Percentiles rank a stretch among this genome's conserved stretches.
These are phyloP conservation scores for Colletotrichum coccodes DNA, from an alignment of 2,329 filamentous ascomycete genomes.

Conservation along the genomic window DNA sequence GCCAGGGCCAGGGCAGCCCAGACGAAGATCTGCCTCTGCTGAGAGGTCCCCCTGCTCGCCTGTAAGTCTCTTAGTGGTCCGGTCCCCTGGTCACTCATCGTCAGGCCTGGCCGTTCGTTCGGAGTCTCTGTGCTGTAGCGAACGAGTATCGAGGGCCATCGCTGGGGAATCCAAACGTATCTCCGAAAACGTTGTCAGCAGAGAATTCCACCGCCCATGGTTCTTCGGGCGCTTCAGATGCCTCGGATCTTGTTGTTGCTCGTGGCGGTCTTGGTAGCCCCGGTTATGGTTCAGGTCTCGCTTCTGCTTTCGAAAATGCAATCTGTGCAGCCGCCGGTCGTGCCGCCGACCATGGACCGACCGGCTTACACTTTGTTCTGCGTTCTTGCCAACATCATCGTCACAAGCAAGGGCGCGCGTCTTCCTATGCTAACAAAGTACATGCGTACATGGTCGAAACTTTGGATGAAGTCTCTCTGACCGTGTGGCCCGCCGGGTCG, in stretches of 20 bases:
- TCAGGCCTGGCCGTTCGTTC: not conserved
- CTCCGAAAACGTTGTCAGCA: not conserved
- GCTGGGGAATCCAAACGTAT: not conserved
- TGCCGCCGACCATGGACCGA: slow-evolving; percentile 9
- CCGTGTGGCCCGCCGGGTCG: slow-evolving; percentile 31
- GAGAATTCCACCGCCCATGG: not conserved
- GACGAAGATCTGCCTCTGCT: slow-evolving; percentile 56
- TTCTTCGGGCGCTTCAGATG: not conserved
- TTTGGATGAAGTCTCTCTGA: slow-evolving; percentile 26
- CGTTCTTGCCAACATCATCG: slow-evolving; percentile 25
- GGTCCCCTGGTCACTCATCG: not conserved
- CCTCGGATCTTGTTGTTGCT: not conserved
- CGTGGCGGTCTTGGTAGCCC: not conserved
- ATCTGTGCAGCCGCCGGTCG: slow-evolving; percentile 19
- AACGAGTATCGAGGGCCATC: not conserved
- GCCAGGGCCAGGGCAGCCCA: slow-evolving; percentile 34
- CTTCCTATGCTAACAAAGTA: slow-evolving; percentile 18
- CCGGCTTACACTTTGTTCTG: slow-evolving; percentile 22
- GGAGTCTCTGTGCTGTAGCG: not conserved
- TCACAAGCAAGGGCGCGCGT: slow-evolving; percentile 34
- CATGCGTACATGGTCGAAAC: slow-evolving; percentile 28
- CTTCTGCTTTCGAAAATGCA: not conserved
- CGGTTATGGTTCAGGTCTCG: not conserved
- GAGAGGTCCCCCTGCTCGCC: slow-evolving; percentile 46
- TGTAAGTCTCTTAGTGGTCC: slow-evolving; percentile 35